Conservation (phyloP, 2,329 filamentous ascomycete species). For the Lachnellula occidentalis region DNA sequence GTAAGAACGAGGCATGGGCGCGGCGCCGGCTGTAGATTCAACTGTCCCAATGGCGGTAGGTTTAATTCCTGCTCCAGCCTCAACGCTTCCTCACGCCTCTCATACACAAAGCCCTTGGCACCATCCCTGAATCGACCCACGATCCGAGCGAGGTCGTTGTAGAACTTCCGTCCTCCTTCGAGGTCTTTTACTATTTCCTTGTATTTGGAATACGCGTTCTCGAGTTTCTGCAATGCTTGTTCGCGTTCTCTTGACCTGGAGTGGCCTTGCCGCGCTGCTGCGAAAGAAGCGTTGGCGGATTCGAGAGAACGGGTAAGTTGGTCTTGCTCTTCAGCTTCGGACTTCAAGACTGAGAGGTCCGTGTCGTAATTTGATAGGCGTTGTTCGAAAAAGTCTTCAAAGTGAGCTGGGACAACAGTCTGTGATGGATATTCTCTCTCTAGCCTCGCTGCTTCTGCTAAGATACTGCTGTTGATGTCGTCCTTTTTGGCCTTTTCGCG, state of each 20-base stretch:
- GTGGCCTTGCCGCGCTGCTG: slow-evolving; percentile 56
- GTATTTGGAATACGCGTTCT: slow-evolving; percentile 91
- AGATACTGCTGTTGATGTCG: slow-evolving; percentile 80
- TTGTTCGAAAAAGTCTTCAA: slow-evolving; percentile 84
- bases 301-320: slow-evolving; percentile 63
- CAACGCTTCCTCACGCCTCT: slow-evolving; percentile 74
- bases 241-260: slow-evolving; percentile 69
- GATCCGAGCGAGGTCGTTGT: slow-evolving; percentile 89
- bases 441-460: slow-evolving; percentile 75
- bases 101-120: slow-evolving; percentile 69
- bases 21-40: not conserved
- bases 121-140: slow-evolving; percentile 81
- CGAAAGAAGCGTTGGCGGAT: slow-evolving; percentile 73
- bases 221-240: slow-evolving; percentile 76
- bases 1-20: not conserved
- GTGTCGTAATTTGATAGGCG: slow-evolving; percentile 76
- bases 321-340: slow-evolving; percentile 73
- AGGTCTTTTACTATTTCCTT: slow-evolving; percentile 92
- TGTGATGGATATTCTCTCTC: slow-evolving; percentile 84
- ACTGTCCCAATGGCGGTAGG: not conserved
- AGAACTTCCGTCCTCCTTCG: slow-evolving; percentile 89
- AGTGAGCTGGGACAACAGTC: slow-evolving; percentile 79
- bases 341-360: slow-evolving; percentile 64
- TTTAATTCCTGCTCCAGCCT: slow-evolving; percentile 61
- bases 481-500: slow-evolving; percentile 77